A percentile compares a stretch with the other conserved stretches of the same genome.
phyloP scores from a whole-genome alignment of 352 stramenopile genomes.

The Phytopythium aichiense region DNA sequence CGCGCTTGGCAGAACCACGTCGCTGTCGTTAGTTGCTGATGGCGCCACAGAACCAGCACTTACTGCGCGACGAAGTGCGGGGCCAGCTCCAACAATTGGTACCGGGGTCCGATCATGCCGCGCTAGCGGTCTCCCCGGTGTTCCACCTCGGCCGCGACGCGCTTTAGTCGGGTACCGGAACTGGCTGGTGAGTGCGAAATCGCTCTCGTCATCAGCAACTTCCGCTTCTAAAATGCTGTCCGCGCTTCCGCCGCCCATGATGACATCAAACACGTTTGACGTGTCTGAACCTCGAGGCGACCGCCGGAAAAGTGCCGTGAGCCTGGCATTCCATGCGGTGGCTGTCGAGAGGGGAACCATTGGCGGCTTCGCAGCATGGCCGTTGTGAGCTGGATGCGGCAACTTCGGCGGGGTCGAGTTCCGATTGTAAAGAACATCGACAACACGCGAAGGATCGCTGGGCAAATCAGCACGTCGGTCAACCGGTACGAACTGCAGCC shows the following conservation, averaged over 20 bases:
- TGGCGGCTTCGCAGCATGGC: neutral
- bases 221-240: slow-evolving; percentile 31
- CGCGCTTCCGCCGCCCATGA: slow-evolving; percentile 23
- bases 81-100: neutral
- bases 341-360: slow-evolving; percentile 4
- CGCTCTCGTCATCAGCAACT: slow-evolving; percentile 18
- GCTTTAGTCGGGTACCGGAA: slow-evolving; percentile 24
- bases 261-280: slow-evolving; percentile 24
- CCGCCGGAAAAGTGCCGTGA: slow-evolving; percentile 19
- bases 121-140: slow-evolving; percentile 3
- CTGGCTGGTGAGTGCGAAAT: slow-evolving; percentile 24
- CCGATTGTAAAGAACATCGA: slow-evolving; percentile 21
- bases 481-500: slow-evolving; percentile 28
- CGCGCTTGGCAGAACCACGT: no score
- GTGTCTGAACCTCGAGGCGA: slow-evolving; percentile 5
- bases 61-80: neutral
- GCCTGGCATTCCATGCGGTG: slow-evolving; percentile 11
- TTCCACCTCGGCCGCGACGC: slow-evolving; percentile 7
- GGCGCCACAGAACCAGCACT: slow-evolving; percentile 1
- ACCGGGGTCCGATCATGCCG: neutral
- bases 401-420: neutral
- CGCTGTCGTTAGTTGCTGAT: neutral
- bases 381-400: neutral
- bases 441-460: slow-evolving; percentile 3
- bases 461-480: neutral